These are phyloP conservation scores for Xylariaceae sp. DNA, from an alignment of 2,329 filamentous ascomycete genomes.

Conservation along the genomic window DNA sequence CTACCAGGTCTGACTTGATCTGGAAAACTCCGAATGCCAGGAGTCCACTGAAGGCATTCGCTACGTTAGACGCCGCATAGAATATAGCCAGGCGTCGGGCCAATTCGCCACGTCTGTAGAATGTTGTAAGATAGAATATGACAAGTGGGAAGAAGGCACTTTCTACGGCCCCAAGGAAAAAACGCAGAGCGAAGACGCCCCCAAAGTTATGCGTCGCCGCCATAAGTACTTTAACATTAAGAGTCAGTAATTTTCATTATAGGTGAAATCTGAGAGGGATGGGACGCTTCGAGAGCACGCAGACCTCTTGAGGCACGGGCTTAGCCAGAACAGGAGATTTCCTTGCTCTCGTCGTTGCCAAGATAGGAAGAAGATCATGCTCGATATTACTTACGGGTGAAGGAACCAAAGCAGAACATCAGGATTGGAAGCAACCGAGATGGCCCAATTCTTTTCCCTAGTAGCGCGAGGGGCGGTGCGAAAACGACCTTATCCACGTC, in stretches of 20 bases:
- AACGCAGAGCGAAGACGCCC: constrained; percentile 70
- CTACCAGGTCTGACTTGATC: constrained; percentile 46
- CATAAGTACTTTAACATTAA: constrained; percentile 52
- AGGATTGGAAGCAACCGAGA: constrained; percentile 65
- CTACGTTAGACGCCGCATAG: constrained; percentile 78
- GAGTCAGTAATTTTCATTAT: too few relatives aligned
- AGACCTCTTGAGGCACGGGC: not conserved
- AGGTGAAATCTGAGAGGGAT: not conserved
- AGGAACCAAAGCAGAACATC: constrained; percentile 72
- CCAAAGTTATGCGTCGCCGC: constrained; percentile 65
- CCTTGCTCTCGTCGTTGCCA: not conserved
- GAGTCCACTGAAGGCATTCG: constrained; percentile 61
- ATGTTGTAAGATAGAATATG: constrained; percentile 63
- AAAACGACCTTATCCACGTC: constrained; percentile 58
- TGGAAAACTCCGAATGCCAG: constrained; percentile 58
- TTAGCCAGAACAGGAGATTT: not conserved
- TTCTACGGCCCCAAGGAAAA: constrained; percentile 74
- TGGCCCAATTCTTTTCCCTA: constrained; percentile 73
- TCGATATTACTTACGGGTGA: constrained; percentile 52
- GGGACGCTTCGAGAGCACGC: not conserved
- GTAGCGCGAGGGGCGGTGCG: constrained; percentile 68
- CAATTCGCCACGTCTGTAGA: constrained; percentile 75
- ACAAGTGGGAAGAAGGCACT: constrained; percentile 74
- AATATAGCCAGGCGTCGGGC: constrained; percentile 75
- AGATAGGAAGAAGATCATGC: not conserved